A percentile compares a stretch with the other conserved stretches of the same genome.
Conservation (phyloP, 345 rosid species). For the Camelina hispida region DNA sequence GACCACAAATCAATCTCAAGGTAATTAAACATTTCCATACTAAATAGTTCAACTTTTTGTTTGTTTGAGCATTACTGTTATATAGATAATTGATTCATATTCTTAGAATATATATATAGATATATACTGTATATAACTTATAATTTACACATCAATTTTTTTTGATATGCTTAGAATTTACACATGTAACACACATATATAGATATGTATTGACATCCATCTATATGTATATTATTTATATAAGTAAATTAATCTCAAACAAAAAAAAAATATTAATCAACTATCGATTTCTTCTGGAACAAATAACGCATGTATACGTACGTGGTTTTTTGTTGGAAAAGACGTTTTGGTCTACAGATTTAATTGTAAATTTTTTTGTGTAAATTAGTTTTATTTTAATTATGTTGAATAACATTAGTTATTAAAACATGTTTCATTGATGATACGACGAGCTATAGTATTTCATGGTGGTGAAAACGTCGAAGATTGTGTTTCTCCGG, state of each 20-base stretch:
- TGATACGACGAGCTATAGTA: neutral
- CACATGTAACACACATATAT: neutral
- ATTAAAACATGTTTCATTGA: conserved; percentile 7
- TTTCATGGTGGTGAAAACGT: neutral
- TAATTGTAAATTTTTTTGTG: conserved; percentile 1
- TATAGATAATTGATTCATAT: too few relatives aligned
- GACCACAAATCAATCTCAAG: conserved; percentile 49
- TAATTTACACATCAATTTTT: neutral
- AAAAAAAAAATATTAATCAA: neutral
- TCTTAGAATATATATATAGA: too few relatives aligned
- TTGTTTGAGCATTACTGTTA: too few relatives aligned
- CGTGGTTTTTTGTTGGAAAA: conserved; percentile 23
- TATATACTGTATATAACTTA: too few relatives aligned
- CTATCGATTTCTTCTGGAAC: neutral
- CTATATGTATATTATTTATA: too few relatives aligned
- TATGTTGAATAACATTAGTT: conserved; percentile 12
- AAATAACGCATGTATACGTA: conserved; percentile 41
- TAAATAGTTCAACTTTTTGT: neutral
- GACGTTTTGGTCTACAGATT: conserved; percentile 35
- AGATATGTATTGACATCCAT: neutral
- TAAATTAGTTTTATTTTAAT: neutral
- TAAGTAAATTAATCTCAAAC: too few relatives aligned
- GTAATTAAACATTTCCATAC: conserved; percentile 34
- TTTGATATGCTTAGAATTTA: too few relatives aligned
- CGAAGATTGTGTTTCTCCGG: conserved; percentile 20